Evolutionary conservation across 306 rosid species (phyloP), one percentile per base, ranked within the genome.

Genomic region (Carpinus fangiana): DNA sequence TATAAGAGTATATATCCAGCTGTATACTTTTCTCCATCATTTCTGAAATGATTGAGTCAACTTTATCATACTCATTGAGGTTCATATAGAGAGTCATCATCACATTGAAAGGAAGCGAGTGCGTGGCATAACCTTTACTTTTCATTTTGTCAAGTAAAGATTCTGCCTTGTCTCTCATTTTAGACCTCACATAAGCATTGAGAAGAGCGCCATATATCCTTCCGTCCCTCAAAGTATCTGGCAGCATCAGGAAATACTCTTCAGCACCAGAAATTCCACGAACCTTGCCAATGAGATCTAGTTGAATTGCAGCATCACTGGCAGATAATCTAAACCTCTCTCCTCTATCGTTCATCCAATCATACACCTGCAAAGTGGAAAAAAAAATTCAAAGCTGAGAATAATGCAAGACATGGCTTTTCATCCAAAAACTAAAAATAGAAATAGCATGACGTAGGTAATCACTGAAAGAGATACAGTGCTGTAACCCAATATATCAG

Each of bases 41-140:
- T 88, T 96, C 99, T 61, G 97, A 91, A 79, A 90, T 82, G 81
- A 90, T 23, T 8, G 46, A 85, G 51, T 93, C 96, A 71, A 91
- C 99, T 82, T 91, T 89, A 74, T 84, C 94, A 81, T 85, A 91
- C 69, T 96, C 97, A 86, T 79, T 83, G 34, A 88, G 85, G 81
- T 93, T 93, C 98, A 89, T 89, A 82, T 93, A 96, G 68, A 96
- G 90, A 79, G 97, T 96, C 99, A 96, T 96, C 98, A 96, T 96
- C 74, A 91, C 95, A 83, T 96, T 96, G 84, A 76, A 93, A 60
- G 99, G 91, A 67, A 96, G 97, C 0, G 97, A 31, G 57, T 91
- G 90, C 48, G 70, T 47, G 13, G 94, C 90, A 80, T 85, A 86
- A 31, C 87, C 90, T 86, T 89, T 96, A 69, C 65, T 81, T 86